Evolutionary conservation across 179 eudicot species (phyloP).

Genomic region (Beta macrorhiza): DNA sequence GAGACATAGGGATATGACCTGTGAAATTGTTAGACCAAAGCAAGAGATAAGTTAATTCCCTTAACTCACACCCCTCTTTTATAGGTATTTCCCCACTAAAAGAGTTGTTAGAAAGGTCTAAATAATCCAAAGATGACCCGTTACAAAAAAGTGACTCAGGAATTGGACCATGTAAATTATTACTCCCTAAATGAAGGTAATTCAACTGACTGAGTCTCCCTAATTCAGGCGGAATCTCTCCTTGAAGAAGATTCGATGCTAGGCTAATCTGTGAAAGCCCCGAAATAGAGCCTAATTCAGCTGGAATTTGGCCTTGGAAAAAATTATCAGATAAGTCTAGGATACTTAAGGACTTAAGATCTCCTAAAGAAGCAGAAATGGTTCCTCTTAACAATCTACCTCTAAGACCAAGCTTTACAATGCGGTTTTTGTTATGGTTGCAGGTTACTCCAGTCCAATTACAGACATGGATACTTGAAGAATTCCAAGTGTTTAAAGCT

Average conservation of each 20-base stretch:
- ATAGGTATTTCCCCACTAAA: constrained; percentile 60
- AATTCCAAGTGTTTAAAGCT: constrained; percentile 50
- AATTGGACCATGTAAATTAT: constrained; percentile 52
- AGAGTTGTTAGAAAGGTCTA: constrained; percentile 83
- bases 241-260: constrained; percentile 59
- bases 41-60: constrained; percentile 54
- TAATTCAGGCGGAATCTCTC: constrained; percentile 53
- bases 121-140: constrained; percentile 50
- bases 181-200: constrained; percentile 69
- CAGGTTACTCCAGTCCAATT: constrained; percentile 68
- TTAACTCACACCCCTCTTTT: constrained; percentile 52
- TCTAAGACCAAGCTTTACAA: constrained; percentile 60
- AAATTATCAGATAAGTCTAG: constrained; percentile 63
- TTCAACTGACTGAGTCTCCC: constrained; percentile 46
- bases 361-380: constrained; percentile 59
- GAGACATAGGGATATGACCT: constrained; percentile 56
- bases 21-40: constrained; percentile 69
- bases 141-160: constrained; percentile 56
- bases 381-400: constrained; percentile 47
- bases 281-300: constrained; percentile 51
- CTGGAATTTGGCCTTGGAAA: constrained; percentile 62
- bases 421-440: constrained; percentile 32
- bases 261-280: constrained; percentile 57
- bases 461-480: constrained; percentile 50
- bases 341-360: constrained; percentile 46